phyloP scores from a whole-genome alignment of 257 asterid species.

The Rauvolfia tetraphylla region DNA sequence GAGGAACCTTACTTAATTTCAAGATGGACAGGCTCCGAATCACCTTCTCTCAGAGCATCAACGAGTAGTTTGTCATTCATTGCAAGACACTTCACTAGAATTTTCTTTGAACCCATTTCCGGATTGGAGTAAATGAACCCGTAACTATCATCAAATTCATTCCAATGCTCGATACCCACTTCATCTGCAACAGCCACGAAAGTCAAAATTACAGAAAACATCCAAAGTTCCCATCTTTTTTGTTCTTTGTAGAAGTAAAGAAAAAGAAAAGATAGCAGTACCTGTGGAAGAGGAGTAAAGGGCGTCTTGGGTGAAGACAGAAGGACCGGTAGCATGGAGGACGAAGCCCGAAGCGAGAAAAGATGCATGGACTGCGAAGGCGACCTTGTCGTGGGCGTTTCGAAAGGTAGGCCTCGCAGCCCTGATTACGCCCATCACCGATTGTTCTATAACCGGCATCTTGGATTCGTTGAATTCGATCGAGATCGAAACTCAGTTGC shows the following conservation, averaged over 20 bases:
- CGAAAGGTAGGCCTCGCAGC: constrained; percentile 70
- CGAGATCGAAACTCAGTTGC: background rate
- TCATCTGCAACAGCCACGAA: constrained; percentile 41
- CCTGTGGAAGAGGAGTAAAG: constrained; percentile 48
- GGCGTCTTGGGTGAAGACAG: constrained; percentile 51
- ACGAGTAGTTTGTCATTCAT: constrained; percentile 61
- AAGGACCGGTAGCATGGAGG: constrained; percentile 60
- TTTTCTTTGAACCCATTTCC: constrained; percentile 53
- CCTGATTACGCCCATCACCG: constrained; percentile 62
- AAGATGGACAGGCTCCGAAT: constrained; percentile 50
- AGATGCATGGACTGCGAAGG: constrained; percentile 62
- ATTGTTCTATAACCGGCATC: constrained; percentile 40
- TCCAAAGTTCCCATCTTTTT: background rate
- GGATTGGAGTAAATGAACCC: constrained; percentile 67
- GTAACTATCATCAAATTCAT: constrained; percentile 53
- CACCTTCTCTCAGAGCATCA: constrained; percentile 69
- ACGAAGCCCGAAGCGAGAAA: constrained; percentile 59
- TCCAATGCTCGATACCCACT: constrained; percentile 74
- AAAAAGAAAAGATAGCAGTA: constrained; percentile 13
- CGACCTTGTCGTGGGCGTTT: constrained; percentile 49
- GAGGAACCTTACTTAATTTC: constrained; percentile 46
- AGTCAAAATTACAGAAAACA: background rate
- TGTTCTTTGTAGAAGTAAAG: background rate
- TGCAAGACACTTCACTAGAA: constrained; percentile 63
- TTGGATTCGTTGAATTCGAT: background rate